Evolutionary conservation across 345 rosid genomes (phyloP).

Genomic region (Jatropha curcas): DNA sequence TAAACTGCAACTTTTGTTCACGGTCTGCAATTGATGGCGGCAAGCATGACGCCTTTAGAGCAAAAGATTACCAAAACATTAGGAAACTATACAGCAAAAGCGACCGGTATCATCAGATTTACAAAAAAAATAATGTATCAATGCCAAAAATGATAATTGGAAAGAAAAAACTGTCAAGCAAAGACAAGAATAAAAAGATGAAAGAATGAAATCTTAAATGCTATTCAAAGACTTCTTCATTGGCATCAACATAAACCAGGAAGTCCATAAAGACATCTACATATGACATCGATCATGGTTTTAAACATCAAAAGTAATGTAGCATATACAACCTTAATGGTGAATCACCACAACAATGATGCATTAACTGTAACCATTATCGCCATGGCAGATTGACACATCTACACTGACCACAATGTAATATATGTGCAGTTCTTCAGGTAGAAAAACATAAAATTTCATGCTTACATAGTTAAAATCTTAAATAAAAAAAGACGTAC

Average conservation of each 20-base stretch:
- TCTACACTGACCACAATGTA: too few species aligned
- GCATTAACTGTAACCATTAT: too few species aligned
- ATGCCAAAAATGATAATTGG: background rate
- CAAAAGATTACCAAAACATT: conserved; percentile 7
- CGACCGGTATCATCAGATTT: background rate
- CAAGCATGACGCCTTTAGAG: conserved; percentile 62
- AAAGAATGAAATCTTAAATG: background rate
- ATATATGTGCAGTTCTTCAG: background rate
- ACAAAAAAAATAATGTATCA: background rate
- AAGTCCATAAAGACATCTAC: background rate
- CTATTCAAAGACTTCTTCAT: background rate
- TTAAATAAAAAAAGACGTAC: conserved; percentile 39
- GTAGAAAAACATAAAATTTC: conserved; percentile 1
- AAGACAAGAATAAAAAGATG: background rate
- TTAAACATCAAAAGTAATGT: too few species aligned
- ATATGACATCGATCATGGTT: too few species aligned
- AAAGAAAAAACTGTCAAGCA: background rate
- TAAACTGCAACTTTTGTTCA: conserved; percentile 57
- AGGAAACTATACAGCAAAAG: background rate
- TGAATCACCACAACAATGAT: too few species aligned
- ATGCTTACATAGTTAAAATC: background rate
- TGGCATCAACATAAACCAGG: background rate
- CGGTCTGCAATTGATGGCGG: conserved; percentile 46
- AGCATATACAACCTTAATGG: too few species aligned
- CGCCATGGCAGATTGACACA: too few species aligned